A percentile compares a stretch with the other conserved stretches of the same genome.
phyloP scores from a whole-genome alignment of 345 rosid genomes.

The Iberis pinnata region DNA sequence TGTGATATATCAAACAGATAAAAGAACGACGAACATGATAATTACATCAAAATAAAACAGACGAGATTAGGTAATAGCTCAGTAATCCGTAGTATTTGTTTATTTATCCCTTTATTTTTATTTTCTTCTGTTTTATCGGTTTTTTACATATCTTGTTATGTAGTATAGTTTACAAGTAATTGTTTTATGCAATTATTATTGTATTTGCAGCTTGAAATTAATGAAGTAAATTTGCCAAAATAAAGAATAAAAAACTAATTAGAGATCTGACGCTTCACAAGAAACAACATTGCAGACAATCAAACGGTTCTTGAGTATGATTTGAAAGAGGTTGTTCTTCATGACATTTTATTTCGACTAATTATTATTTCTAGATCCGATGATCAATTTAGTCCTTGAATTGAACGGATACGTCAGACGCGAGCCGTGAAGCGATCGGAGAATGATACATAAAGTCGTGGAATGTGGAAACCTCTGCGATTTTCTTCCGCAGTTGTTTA shows the following conservation, averaged over 20 bases:
- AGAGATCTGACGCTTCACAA: constrained; percentile 19
- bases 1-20: too few relatives aligned
- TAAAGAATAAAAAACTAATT: constrained; percentile 9
- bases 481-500: constrained; percentile 48
- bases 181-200: too few relatives aligned
- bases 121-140: too few relatives aligned
- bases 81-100: too few relatives aligned
- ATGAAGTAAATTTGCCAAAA: too few relatives aligned
- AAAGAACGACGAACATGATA: too few relatives aligned
- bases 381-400: constrained; percentile 18
- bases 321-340: neutral
- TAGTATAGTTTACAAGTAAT: too few relatives aligned
- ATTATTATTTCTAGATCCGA: constrained; percentile 1
- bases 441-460: constrained; percentile 77
- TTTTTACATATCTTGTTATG: too few relatives aligned
- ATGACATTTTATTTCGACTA: neutral
- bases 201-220: too few relatives aligned
- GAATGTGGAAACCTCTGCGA: constrained; percentile 40
- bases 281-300: constrained; percentile 9
- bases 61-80: too few relatives aligned
- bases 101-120: too few relatives aligned
- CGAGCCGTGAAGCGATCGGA: constrained; percentile 64
- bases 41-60: too few relatives aligned
- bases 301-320: constrained; percentile 12
- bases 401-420: constrained; percentile 41